Evolutionary conservation across 2,329 filamentous ascomycete species (phyloP).

Genomic region (Hymenoscyphus albidus): DNA sequence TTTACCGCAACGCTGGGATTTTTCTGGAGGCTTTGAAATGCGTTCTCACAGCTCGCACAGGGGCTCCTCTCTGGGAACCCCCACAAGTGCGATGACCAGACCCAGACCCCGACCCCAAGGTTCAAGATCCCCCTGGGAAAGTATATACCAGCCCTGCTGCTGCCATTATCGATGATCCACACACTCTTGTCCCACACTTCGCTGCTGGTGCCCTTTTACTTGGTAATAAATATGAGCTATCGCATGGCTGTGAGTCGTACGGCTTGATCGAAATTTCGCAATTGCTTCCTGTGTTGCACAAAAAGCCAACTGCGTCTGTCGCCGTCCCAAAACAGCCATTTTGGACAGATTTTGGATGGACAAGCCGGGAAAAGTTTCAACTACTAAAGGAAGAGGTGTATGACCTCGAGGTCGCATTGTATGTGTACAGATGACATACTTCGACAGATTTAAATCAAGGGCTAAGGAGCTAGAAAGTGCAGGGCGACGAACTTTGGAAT

Average conservation of each 20-base stretch:
- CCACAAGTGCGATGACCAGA: background rate
- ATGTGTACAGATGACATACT: background rate
- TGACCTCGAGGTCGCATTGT: background rate
- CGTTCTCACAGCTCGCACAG: background rate
- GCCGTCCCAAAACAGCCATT: slow-evolving; percentile 1
- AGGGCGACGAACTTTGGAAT: background rate
- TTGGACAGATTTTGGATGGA: background rate
- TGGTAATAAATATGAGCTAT: background rate
- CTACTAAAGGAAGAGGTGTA: background rate
- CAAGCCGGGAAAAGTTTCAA: background rate
- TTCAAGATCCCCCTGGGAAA: background rate
- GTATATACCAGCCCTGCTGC: slow-evolving; percentile 3
- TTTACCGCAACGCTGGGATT: slow-evolving; percentile 4
- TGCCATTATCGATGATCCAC: slow-evolving; percentile 2
- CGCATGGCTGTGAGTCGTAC: background rate
- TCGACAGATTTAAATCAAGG: background rate
- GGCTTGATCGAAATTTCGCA: background rate
- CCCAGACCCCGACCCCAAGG: background rate
- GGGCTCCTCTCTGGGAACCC: background rate
- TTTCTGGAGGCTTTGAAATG: background rate
- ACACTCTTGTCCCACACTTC: background rate
- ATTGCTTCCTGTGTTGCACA: background rate
- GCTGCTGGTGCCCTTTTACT: background rate
- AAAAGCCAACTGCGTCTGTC: background rate
- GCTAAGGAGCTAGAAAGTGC: background rate